Evolutionary conservation across 805 yeast genomes (phyloP).

Genomic region (Spathaspora girioi): DNA sequence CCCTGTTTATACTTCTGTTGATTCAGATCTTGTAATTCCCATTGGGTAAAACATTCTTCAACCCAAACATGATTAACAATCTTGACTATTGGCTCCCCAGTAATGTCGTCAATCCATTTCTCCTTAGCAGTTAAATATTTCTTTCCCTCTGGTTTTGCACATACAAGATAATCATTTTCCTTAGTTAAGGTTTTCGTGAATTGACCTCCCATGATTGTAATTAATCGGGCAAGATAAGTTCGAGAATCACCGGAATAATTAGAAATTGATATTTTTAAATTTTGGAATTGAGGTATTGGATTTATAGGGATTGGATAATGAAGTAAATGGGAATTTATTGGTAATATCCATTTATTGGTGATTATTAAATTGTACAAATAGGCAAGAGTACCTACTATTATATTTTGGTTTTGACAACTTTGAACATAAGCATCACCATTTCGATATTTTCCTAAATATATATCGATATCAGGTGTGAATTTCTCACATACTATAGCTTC

Average conservation of each 20-base stretch:
- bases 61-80: conserved; percentile 84
- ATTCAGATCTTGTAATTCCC: conserved; percentile 50
- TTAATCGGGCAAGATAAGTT: conserved; percentile 59
- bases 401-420: conserved; percentile 38
- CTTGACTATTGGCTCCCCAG: conserved; percentile 30
- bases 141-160: conserved; percentile 64
- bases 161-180: conserved; percentile 68
- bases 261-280: conserved; percentile 62
- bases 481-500: conserved; percentile 50
- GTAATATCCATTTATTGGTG: conserved; percentile 51
- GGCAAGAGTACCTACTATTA: conserved; percentile 58
- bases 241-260: conserved; percentile 87
- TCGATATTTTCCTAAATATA: conserved; percentile 61
- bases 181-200: conserved; percentile 66
- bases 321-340: conserved; percentile 50
- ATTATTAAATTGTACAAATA: conserved; percentile 76
- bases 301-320: conserved; percentile 64
- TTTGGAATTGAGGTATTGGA: conserved; percentile 51
- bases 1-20: conserved; percentile 43
- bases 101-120: conserved; percentile 48
- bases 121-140: conserved; percentile 67
- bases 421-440: conserved; percentile 51
- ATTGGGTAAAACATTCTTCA: conserved; percentile 67
- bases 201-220: conserved; percentile 67
- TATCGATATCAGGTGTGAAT: conserved; percentile 21